Evolutionary conservation across 768 basidiomycete species (phyloP).

Genomic region (Lactifluus hygrophoroides): DNA sequence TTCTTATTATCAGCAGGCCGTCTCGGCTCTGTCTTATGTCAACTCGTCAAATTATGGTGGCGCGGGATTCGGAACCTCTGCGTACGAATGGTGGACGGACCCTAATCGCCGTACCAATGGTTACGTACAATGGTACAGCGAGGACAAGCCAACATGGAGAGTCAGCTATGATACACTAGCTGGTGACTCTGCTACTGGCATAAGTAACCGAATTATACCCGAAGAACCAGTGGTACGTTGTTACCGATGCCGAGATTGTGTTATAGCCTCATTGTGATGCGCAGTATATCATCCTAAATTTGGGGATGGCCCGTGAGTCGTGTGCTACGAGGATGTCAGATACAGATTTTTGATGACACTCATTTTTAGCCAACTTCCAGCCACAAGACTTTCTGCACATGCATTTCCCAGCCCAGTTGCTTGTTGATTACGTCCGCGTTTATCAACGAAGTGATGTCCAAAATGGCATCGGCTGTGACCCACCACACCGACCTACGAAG

Average conservation of each 20-base stretch:
- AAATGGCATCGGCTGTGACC: conserved; percentile 72
- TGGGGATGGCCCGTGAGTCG: conserved; percentile 61
- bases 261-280: background rate
- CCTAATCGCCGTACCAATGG: conserved; percentile 56
- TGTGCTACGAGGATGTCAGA: background rate
- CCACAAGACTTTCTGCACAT: conserved; percentile 61
- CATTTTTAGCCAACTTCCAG: conserved; percentile 54
- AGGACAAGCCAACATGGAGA: conserved; percentile 63
- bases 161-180: conserved; percentile 58
- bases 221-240: conserved; percentile 86
- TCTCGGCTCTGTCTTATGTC: conserved; percentile 54
- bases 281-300: conserved; percentile 77
- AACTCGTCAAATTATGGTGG: conserved; percentile 49
- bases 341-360: background rate
- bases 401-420: conserved; percentile 71
- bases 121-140: conserved; percentile 78
- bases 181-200: conserved; percentile 46
- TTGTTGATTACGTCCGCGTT: conserved; percentile 83
- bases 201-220: conserved; percentile 61
- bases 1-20: conserved; percentile 64
- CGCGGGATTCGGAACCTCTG: conserved; percentile 50
- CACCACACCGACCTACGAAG: conserved; percentile 65
- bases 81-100: conserved; percentile 75
- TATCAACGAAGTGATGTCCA: conserved; percentile 71
- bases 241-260: conserved; percentile 16